These are phyloP conservation scores for Xylariaceae sp. DNA, from an alignment of 2,329 filamentous ascomycete genomes.

Conservation along the genomic window DNA sequence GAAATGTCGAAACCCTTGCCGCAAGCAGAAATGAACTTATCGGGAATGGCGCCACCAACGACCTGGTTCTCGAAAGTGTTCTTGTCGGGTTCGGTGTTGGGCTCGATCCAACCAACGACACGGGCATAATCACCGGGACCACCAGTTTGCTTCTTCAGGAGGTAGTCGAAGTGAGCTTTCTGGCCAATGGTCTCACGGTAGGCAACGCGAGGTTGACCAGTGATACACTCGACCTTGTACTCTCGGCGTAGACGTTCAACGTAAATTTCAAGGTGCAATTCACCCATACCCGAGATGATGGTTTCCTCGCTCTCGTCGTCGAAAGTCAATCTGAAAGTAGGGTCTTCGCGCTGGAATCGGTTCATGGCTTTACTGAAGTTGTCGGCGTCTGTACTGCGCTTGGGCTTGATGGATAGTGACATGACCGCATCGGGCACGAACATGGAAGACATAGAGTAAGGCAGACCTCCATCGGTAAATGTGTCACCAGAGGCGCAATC, in stretches of 20 bases:
- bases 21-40: constrained; percentile 93
- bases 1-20: constrained; percentile 86
- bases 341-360: constrained; percentile 96
- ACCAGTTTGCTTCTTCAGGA: constrained; percentile 91
- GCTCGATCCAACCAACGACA: constrained; percentile 88
- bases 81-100: constrained; percentile 62
- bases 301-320: constrained; percentile 92
- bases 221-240: constrained; percentile 92
- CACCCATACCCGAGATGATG: constrained; percentile 97
- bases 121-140: constrained; percentile 94
- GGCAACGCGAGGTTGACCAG: constrained; percentile 93
- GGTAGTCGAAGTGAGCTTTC: constrained; percentile 79
- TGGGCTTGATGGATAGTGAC: constrained; percentile 94
- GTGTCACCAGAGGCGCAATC: constrained; percentile 97
- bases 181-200: constrained; percentile 90
- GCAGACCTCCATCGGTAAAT: constrained; percentile 88
- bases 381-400: constrained; percentile 82
- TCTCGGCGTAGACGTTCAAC: constrained; percentile 94
- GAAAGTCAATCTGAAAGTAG: constrained; percentile 91
- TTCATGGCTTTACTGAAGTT: constrained; percentile 99
- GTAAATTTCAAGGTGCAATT: constrained; percentile 94
- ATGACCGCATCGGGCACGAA: constrained; percentile 97
- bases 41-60: constrained; percentile 81
- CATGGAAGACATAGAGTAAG: constrained; percentile 97
- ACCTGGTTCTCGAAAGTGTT: constrained; percentile 87